Percentiles rank a stretch among this genome's conserved stretches.
Conservation (phyloP, 129 eudicot genomes). For the Sambucus nigra region DNA sequence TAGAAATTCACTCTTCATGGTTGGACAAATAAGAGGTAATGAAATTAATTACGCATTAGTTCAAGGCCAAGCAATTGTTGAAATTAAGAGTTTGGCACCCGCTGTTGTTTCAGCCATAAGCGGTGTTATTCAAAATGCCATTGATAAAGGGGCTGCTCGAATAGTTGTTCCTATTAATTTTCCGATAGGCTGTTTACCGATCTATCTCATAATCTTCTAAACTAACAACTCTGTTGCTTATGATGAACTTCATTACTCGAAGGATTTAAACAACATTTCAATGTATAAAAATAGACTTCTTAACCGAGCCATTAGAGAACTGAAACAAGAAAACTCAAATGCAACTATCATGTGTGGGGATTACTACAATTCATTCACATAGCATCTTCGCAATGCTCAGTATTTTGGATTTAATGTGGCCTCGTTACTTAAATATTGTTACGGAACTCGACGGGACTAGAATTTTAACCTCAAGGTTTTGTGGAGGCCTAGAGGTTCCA, state of each 20-base stretch:
- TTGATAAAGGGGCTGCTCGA: constrained; percentile 2
- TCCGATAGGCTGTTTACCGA: constrained; percentile 14
- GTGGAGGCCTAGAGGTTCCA: constrained; percentile 16
- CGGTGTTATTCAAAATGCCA: constrained; percentile 1
- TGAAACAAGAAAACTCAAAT: background rate
- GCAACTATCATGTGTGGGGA: constrained; percentile 14
- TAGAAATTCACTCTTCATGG: constrained; percentile 13
- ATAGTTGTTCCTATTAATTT: constrained; percentile 13
- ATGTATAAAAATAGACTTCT: constrained; percentile 6
- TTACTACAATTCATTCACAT: constrained; percentile 16
- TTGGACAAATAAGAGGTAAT: constrained; percentile 26
- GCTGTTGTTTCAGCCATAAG: constrained; percentile 9
- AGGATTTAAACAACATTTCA: constrained; percentile 5
- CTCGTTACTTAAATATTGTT: constrained; percentile 11
- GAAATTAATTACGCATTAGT: constrained; percentile 14
- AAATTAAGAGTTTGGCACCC: constrained; percentile 7
- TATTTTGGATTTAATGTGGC: constrained; percentile 6
- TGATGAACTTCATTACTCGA: constrained; percentile 5
- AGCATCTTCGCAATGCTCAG: constrained; percentile 5
- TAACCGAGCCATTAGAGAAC: background rate
- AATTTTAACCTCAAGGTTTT: background rate
- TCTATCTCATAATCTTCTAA: constrained; percentile 2
- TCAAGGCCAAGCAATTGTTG: constrained; percentile 6
- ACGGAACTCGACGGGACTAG: constrained; percentile 22
- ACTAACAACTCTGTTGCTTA: background rate